These are phyloP conservation scores for Agrostemma githago DNA, from an alignment of 148 eudicot genomes.

Conservation along the genomic window DNA sequence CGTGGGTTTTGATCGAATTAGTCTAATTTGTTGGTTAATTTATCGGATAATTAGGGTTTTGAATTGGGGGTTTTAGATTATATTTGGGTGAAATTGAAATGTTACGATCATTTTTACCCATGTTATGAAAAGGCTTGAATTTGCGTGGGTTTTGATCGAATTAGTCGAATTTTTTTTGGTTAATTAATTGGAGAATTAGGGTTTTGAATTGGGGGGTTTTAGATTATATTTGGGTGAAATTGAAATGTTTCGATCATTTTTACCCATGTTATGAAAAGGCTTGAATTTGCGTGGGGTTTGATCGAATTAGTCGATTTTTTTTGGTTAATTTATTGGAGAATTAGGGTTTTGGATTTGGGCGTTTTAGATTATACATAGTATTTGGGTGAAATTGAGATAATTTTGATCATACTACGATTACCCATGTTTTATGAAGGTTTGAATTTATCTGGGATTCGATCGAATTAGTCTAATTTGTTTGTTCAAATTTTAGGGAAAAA, in stretches of 20 bases:
- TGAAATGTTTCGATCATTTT: background rate
- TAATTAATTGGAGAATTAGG: no score
- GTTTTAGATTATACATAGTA: background rate
- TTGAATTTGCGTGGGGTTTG: slow-evolving; percentile 12
- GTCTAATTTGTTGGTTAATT: background rate
- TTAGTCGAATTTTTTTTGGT: background rate
- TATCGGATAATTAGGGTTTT: background rate
- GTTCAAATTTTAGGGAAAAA: background rate
- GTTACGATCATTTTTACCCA: background rate
- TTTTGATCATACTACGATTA: background rate
- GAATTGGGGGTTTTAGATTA: slow-evolving; percentile 9
- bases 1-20: slow-evolving; percentile 14
- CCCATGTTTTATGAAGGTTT: background rate
- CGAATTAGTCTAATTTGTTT: slow-evolving; percentile 4
- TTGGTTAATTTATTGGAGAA: background rate
- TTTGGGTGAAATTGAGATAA: background rate
- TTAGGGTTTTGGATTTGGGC: slow-evolving; percentile 3
- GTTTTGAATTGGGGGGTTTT: no score
- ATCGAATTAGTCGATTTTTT: slow-evolving; percentile 4
- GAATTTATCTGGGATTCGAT: slow-evolving; percentile 13
- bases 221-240: background rate
- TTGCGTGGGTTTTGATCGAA: slow-evolving; percentile 13
- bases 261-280: background rate
- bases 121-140: background rate
- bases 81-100: background rate